Base-by-base conservation (phyloP, 202 grass and related monocot genomes). In the Hordeum pubiflorum region DNA sequence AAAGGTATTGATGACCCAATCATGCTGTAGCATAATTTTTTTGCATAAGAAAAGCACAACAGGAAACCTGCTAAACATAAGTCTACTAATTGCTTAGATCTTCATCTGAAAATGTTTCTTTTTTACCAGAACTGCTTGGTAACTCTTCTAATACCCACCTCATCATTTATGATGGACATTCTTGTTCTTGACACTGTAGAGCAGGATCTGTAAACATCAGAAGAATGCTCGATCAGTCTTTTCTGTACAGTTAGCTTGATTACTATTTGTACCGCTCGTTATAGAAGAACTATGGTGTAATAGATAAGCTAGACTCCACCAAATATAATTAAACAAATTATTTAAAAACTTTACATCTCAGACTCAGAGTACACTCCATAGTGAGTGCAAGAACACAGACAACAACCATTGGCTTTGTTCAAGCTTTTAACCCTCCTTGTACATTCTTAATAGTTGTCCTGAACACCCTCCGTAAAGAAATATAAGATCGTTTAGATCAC, bases 61-160 rank as follows among this genome's bases (percentile, higher is more conserved):
- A 64, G 54, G 33, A 88, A 84, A 70, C 76, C 32, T 70, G 59
- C 12, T 61, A 82, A 81, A 76, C 10, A 52, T n/a, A 27, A 39
- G 10, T 67, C 5, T 50, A 65, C 36, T 58, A 58, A 24, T 23
- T 81, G 77, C 48, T 12, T 69, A 18, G 39, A 76, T 18, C 17
- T 74, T 67, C 37, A 43, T 71, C 24, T 34, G 15, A 56, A 26
- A 59, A 60, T 67, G 13, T 17, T 17, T 12, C 15, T 43, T 46
- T 68, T 44, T 44, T 26, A 44, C 38, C 21, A 43, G 38, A 70
- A 70, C 41, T 64, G 20, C 56, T 63, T 72, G 20, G 22, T 18
- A 54, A 44, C 23, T 76, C 62, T 43, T 63, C 63, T 63, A 84
- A 13, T 37, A 72, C 17, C 37, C 12, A 77, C 2, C 64, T 72